A percentile compares a stretch with the other conserved stretches of the same genome.
phyloP scores from a whole-genome alignment of 2,329 filamentous ascomycete genomes.

The Colletotrichum sp. region DNA sequence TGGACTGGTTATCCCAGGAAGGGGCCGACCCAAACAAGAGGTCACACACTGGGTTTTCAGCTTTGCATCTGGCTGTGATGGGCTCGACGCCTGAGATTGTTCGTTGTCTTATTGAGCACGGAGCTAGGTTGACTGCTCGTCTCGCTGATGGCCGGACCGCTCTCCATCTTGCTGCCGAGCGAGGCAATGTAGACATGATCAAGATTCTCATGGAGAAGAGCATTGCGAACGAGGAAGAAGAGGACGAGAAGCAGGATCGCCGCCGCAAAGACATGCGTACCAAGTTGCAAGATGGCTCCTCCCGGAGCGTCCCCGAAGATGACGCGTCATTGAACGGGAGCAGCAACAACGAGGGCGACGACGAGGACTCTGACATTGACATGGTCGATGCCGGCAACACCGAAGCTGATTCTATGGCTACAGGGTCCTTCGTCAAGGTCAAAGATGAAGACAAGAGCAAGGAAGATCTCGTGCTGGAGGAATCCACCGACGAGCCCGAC shows the following conservation, averaged over 20 bases:
- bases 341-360: conserved; percentile 37
- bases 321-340: conserved; percentile 26
- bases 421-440: conserved; percentile 79
- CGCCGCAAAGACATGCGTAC: conserved; percentile 43
- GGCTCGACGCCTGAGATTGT: conserved; percentile 74
- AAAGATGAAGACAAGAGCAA: conserved; percentile 44
- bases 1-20: conserved; percentile 72
- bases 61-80: conserved; percentile 77
- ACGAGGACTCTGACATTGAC: conserved; percentile 46
- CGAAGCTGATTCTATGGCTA: conserved; percentile 62
- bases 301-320: conserved; percentile 29
- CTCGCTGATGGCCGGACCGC: conserved; percentile 82
- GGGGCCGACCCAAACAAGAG: conserved; percentile 73
- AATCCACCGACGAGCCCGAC: conserved; percentile 71
- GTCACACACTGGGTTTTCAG: conserved; percentile 80
- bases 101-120: conserved; percentile 71
- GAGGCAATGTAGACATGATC: conserved; percentile 73
- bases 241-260: conserved; percentile 62
- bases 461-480: conserved; percentile 52
- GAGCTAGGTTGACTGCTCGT: conserved; percentile 74
- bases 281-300: conserved; percentile 25
- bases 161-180: conserved; percentile 79
- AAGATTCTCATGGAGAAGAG: conserved; percentile 77
- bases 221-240: conserved; percentile 72
- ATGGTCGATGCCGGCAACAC: conserved; percentile 50